phyloP scores from a whole-genome alignment of 2,329 filamentous ascomycete species.

The Claviceps sp. region DNA sequence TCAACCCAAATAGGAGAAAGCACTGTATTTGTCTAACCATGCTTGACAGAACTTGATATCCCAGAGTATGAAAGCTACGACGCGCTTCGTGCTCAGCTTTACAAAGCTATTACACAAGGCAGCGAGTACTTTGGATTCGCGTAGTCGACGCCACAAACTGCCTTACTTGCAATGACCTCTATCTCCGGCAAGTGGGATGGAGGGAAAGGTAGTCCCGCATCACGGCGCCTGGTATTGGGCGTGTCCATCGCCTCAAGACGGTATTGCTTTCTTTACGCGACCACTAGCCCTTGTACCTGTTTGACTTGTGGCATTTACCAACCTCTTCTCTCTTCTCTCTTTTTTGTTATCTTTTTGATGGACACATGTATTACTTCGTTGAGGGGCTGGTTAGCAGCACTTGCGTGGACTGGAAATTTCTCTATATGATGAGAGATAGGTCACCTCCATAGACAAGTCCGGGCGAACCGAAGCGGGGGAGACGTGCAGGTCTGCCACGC shows the following conservation, averaged over 20 bases:
- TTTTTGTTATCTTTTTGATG: background rate
- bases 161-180: background rate
- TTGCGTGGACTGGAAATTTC: background rate
- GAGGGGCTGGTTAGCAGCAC: background rate
- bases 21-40: background rate
- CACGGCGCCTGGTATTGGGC: conserved; percentile 5
- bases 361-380: background rate
- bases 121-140: conserved; percentile 97
- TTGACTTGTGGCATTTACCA: background rate
- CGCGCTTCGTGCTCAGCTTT: conserved; percentile 68
- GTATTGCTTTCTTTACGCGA: background rate
- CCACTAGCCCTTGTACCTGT: background rate
- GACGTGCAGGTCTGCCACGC: conserved; percentile 21
- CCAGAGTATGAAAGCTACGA: conserved; percentile 98
- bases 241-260: background rate
- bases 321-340: background rate
- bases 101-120: conserved; percentile 94
- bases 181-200: background rate
- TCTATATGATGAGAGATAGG: background rate
- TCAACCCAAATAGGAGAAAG: conserved; percentile 19
- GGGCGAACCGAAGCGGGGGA: conserved; percentile 7
- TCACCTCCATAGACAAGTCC: background rate
- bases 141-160: conserved; percentile 29
- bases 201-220: background rate
- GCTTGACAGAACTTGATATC: conserved; percentile 74